Percentiles rank a stretch among this genome's conserved stretches.
phyloP scores from a whole-genome alignment of 768 basidiomycete species.

The Lepiota venenata region DNA sequence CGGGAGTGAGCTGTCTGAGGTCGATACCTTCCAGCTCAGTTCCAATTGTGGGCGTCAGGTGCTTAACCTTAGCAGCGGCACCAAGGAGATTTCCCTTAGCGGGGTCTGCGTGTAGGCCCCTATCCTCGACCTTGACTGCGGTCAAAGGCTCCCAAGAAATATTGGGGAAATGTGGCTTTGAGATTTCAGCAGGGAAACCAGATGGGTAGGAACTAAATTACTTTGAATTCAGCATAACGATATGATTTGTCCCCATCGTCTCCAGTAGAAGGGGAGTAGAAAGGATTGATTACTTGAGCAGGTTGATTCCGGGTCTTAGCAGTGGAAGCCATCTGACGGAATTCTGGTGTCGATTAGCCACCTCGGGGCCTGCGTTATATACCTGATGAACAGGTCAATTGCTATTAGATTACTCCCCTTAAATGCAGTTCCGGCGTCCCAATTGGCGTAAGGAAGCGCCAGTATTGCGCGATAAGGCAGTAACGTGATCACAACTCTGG shows the following conservation, averaged over 20 bases:
- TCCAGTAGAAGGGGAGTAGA: constrained; percentile 59
- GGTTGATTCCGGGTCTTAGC: constrained; percentile 20
- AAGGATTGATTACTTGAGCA: constrained; percentile 50
- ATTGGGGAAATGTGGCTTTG: constrained; percentile 61
- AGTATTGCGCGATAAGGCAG: constrained; percentile 12
- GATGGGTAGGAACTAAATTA: constrained; percentile 20
- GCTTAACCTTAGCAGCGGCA: constrained; percentile 63
- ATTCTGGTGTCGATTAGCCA: too few relatives aligned
- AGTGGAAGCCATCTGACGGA: constrained; percentile 44
- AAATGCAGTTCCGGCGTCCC: not conserved
- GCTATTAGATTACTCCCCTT: not conserved
- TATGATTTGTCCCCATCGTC: constrained; percentile 52
- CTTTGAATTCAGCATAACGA: constrained; percentile 57
- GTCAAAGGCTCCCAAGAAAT: constrained; percentile 62
- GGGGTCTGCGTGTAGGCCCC: constrained; percentile 65
- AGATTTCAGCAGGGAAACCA: not conserved
- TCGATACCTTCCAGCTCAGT: constrained; percentile 75
- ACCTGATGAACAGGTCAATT: not conserved
- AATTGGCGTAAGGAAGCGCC: constrained; percentile 16
- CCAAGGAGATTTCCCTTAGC: constrained; percentile 61
- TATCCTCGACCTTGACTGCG: constrained; percentile 59
- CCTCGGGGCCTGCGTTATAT: not conserved
- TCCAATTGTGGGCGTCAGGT: constrained; percentile 71
- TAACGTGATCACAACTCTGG: constrained; percentile 10
- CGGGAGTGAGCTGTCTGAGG: constrained; percentile 58